A percentile compares a stretch with the other conserved stretches of the same genome.
phyloP scores from a whole-genome alignment of 2,329 filamentous ascomycete species.

The Sclerotinia spermophila region DNA sequence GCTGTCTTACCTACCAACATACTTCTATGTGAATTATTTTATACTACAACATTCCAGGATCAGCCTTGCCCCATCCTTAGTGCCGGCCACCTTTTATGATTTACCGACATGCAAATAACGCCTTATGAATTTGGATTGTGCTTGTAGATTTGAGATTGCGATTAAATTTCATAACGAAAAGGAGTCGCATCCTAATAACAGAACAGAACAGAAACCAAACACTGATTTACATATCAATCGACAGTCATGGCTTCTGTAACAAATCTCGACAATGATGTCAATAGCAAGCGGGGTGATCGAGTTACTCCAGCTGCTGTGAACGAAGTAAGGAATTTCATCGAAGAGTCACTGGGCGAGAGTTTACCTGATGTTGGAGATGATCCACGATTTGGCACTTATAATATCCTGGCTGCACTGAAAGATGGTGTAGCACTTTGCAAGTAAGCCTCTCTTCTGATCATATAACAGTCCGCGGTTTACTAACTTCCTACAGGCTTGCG shows the following conservation, averaged over 20 bases:
- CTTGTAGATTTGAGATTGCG: conserved; percentile 15
- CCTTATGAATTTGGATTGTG: conserved; percentile 12
- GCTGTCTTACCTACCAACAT: neutral
- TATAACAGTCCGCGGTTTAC: conserved; percentile 15
- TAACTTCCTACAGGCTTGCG: conserved; percentile 54
- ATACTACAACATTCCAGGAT: conserved; percentile 1
- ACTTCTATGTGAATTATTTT: neutral
- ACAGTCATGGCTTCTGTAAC: conserved; percentile 81
- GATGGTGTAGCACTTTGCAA: conserved; percentile 92
- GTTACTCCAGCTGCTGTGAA: conserved; percentile 89
- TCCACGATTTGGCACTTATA: conserved; percentile 15
- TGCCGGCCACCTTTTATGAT: conserved; percentile 13
- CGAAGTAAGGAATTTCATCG: conserved; percentile 83
- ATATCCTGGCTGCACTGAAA: conserved; percentile 81
- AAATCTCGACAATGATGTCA: conserved; percentile 92
- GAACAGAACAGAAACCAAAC: neutral
- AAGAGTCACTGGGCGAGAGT: conserved; percentile 70
- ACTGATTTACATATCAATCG: neutral
- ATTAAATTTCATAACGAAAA: conserved; percentile 15
- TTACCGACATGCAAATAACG: conserved; percentile 6
- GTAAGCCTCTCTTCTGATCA: conserved; percentile 47
- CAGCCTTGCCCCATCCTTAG: conserved; percentile 15
- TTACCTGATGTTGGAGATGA: conserved; percentile 56
- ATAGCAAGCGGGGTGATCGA: conserved; percentile 84
- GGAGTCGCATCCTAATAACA: conserved; percentile 5